Conservation (phyloP, 2,329 filamentous ascomycete species). For the Beauveria scarabaeidicola region DNA sequence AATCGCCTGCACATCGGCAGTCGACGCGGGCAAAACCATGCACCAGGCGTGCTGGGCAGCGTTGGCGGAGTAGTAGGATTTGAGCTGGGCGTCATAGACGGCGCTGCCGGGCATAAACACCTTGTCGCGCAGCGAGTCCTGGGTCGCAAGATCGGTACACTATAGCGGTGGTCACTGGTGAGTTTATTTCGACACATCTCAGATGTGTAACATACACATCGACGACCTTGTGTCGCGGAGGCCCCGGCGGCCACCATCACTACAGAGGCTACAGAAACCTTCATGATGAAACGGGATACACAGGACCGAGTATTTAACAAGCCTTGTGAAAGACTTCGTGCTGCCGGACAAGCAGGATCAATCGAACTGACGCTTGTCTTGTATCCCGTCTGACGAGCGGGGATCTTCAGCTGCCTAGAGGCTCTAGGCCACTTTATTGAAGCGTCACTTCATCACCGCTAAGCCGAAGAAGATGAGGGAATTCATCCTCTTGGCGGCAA, state of each 20-base stretch:
- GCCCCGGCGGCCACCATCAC: background rate
- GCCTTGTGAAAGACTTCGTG: background rate
- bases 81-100: slow-evolving; percentile 17
- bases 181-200: background rate
- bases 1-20: slow-evolving; percentile 19
- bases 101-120: slow-evolving; percentile 15
- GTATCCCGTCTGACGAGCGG: too few species aligned
- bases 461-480: too few species aligned
- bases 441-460: too few species aligned
- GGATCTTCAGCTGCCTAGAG: too few species aligned
- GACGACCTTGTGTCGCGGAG: background rate
- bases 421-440: too few species aligned
- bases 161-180: background rate
- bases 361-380: background rate
- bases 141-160: slow-evolving; percentile 18
- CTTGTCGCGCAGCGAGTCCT: slow-evolving; percentile 17
- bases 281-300: background rate
- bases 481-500: too few species aligned
- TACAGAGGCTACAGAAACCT: background rate
- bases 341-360: background rate
- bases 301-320: background rate
- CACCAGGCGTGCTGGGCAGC: slow-evolving; percentile 22
- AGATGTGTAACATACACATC: slow-evolving; percentile 5
- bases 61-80: slow-evolving; percentile 24
- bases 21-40: slow-evolving; percentile 20